Conservation (phyloP, 768 basidiomycete genomes). For the Cystoderma amianthinum region DNA sequence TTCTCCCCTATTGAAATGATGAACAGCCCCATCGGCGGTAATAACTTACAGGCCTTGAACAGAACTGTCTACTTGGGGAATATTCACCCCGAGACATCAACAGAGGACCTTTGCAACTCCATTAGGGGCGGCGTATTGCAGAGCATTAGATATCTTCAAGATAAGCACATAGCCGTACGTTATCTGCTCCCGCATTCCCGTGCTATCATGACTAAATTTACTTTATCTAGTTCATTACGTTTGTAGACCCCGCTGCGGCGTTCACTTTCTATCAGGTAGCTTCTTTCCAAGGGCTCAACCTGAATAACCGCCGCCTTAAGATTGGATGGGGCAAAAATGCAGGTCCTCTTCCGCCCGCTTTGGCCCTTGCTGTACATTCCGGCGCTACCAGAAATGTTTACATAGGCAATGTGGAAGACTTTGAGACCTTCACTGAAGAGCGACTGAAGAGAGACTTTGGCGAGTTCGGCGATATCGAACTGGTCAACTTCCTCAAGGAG, state of each 20-base stretch:
- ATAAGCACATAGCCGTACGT: slow-evolving; percentile 93
- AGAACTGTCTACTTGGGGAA: slow-evolving; percentile 94
- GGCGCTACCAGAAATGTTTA: slow-evolving; percentile 98
- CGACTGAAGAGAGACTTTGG: slow-evolving; percentile 89
- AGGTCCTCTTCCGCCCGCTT: slow-evolving; percentile 75
- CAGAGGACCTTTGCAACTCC: slow-evolving; percentile 94
- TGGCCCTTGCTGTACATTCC: slow-evolving; percentile 84
- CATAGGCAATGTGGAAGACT: slow-evolving; percentile 93
- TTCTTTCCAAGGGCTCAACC: slow-evolving; percentile 78
- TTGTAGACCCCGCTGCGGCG: slow-evolving; percentile 90
- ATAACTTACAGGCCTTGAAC: slow-evolving; percentile 57
- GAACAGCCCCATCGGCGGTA: slow-evolving; percentile 22
- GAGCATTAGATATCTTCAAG: slow-evolving; percentile 91
- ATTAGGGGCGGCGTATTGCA: slow-evolving; percentile 96
- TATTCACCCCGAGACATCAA: slow-evolving; percentile 91
- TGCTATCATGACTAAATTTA: slow-evolving; percentile 3
- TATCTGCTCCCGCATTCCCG: slow-evolving; percentile 3
- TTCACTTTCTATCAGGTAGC: slow-evolving; percentile 94
- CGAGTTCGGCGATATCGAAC: slow-evolving; percentile 94
- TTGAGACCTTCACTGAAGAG: slow-evolving; percentile 86
- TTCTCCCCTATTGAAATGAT: slow-evolving; percentile 42
- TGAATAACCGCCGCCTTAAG: slow-evolving; percentile 92
- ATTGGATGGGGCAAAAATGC: slow-evolving; percentile 98
- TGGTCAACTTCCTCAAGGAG: slow-evolving; percentile 92
- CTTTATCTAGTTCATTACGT: slow-evolving; percentile 82